phyloP scores from a whole-genome alignment of 441 rosid species.

The Raphanus hybrid region DNA sequence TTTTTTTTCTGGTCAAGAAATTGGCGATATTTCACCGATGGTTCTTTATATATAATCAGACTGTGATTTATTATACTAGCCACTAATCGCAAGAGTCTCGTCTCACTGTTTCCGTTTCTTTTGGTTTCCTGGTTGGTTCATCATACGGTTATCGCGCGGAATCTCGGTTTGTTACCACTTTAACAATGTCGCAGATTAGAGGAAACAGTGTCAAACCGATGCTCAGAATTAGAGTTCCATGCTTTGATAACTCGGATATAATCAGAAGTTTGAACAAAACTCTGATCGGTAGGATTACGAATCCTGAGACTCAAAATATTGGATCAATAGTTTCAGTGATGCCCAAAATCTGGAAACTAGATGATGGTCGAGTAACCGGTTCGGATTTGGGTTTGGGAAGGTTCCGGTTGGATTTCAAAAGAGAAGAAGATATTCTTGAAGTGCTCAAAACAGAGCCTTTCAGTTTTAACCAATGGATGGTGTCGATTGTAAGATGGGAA shows the following conservation, averaged over 20 bases:
- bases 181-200: not conserved
- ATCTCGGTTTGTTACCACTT: constrained; percentile 6
- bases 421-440: constrained; percentile 5
- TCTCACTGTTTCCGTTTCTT: not conserved
- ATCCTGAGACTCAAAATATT: not conserved
- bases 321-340: not conserved
- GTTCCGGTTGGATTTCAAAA: not conserved
- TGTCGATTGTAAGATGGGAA: not conserved
- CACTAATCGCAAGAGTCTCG: not conserved
- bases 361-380: not conserved
- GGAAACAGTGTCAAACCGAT: not conserved
- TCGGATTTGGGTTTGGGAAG: not conserved
- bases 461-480: not conserved
- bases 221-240: not conserved
- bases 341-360: constrained; percentile 4
- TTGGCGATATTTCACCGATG: not conserved
- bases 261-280: not conserved
- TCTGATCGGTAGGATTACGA: not conserved
- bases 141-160: not conserved
- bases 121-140: not conserved
- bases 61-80: not conserved
- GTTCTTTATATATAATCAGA: not conserved
- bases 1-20: too few species aligned
- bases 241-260: not conserved
- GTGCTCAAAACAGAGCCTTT: not conserved